Conservation (phyloP, 495 filamentous ascomycete species). For the Tuber umbilicatum region DNA sequence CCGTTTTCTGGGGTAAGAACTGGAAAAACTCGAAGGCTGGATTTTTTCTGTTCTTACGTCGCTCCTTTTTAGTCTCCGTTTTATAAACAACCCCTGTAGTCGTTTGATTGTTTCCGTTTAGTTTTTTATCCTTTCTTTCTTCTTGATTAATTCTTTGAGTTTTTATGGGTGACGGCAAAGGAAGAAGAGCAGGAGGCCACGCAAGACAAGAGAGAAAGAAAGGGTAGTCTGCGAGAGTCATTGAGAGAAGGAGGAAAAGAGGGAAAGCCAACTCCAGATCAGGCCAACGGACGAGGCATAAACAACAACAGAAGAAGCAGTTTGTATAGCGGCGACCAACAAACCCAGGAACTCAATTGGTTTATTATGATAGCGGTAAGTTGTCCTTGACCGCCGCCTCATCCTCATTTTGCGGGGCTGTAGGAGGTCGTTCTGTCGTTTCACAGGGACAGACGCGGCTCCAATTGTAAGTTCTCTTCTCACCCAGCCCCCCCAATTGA, state of each 20-base stretch:
- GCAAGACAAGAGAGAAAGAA: neutral
- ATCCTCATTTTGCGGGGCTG: conserved; percentile 23
- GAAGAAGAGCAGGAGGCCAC: neutral
- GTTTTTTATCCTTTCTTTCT: conserved; percentile 6
- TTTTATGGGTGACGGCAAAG: conserved; percentile 1
- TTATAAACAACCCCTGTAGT: conserved; percentile 1
- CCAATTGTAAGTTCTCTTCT: conserved; percentile 9
- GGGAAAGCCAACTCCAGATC: neutral
- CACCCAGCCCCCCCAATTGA: conserved; percentile 8
- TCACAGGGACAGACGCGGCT: conserved; percentile 13
- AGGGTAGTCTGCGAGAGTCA: neutral
- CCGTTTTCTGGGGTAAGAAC: conserved; percentile 19
- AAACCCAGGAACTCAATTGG: conserved; percentile 24
- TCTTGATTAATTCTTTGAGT: conserved; percentile 9
- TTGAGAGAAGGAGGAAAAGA: neutral
- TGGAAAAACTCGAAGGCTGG: conserved; percentile 24
- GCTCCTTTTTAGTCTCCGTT: conserved; percentile 13
- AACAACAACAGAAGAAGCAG: conserved; percentile 1
- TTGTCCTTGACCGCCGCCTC: conserved; percentile 8
- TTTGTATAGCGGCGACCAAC: conserved; percentile 7
- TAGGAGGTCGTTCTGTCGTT: conserved; percentile 21
- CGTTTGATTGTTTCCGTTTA: conserved; percentile 5
- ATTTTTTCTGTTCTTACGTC: conserved; percentile 25
- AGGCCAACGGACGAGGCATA: neutral
- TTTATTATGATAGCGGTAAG: conserved; percentile 22